Evolutionary conservation across 768 basidiomycete species (phyloP), one percentile per base, ranked within the genome.

Genomic region (Amanita rubescens): DNA sequence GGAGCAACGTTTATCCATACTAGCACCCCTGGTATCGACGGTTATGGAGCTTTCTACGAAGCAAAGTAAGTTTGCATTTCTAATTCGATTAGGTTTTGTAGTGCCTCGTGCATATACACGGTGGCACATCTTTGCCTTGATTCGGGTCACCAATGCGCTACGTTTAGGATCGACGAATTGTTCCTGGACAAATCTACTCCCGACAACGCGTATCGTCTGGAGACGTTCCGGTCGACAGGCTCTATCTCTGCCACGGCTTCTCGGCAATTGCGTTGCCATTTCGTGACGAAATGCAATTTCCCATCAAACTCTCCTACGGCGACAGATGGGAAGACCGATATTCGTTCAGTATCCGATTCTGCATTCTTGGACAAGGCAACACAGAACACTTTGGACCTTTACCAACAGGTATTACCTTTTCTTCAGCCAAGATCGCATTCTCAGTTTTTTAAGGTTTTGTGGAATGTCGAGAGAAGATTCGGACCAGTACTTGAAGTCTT

Each of bases 261-360:
- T 1, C 94, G 97, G 62, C 93, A 96, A 60, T 79, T 99, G 38
- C 88, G 96, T 41, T 98, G 96, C 73, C 98, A 99, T 75, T 99
- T 98, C 63, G 78, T 98, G 55, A 84, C 85, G 15, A 86, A 87
- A 66, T 96, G 94, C 72, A 72, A 81, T 55, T 94, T 97, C 74
- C 85, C 89, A 6, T 51, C 74, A 14, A 66, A 71, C 20, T 75
- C 71, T 7, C 68, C 73, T n/a, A 55, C 15, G n/a, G 50, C 42
- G 27, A 56, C 45, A 35, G 75, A 79, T 65, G 83, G 80, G 34
- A 81, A 78, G 58, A 91, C 89, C 22, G 91, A 95, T 62, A 95
- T 98, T 58, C 82, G 84, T 22, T 68, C 80, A 5, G 92, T 97
- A 20, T 92, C 92, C 1, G 96, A 98, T 71, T 77, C 83, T 19